Evolutionary conservation across 208 protist genomes (phyloP).

Genomic region (Crithidia bombi): DNA sequence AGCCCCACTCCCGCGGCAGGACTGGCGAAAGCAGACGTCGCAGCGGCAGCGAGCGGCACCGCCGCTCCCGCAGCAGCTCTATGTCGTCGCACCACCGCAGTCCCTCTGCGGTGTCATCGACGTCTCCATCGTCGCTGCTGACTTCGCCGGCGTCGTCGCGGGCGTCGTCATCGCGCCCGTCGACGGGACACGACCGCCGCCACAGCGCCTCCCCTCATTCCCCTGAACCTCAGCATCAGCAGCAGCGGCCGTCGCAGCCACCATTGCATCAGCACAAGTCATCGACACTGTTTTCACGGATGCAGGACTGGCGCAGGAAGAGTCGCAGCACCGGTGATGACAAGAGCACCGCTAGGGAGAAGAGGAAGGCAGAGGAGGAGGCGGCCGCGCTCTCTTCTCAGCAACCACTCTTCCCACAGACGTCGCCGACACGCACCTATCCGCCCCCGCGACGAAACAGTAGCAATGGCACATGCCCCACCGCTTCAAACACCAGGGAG

Average conservation of each 20-base stretch:
- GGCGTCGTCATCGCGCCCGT: neutral
- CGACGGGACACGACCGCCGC: neutral
- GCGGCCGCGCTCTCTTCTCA: neutral
- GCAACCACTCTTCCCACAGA: neutral
- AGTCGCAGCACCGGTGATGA: neutral
- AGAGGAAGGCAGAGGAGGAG: neutral
- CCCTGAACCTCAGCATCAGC: neutral
- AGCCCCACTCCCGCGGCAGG: neutral
- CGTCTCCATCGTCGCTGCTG: slow-evolving; percentile 1
- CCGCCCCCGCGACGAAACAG: neutral
- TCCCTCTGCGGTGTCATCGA: neutral
- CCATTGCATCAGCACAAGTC: neutral
- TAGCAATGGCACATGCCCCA: neutral
- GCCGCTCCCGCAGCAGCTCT: slow-evolving; percentile 4
- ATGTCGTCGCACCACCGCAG: neutral
- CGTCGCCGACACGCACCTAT: slow-evolving; percentile 1
- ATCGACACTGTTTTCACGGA: slow-evolving; percentile 3
- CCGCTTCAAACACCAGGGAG: neutral
- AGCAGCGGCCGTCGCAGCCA: neutral
- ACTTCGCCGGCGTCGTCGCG: slow-evolving; percentile 12
- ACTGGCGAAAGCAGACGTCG: neutral
- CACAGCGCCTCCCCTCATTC: neutral
- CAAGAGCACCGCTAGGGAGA: neutral
- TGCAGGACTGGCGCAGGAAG: slow-evolving; percentile 13
- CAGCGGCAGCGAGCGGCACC: neutral